Percentiles rank a stretch among this genome's conserved stretches.
phyloP scores from a whole-genome alignment of 768 basidiomycete species.

The Russula brevipes region DNA sequence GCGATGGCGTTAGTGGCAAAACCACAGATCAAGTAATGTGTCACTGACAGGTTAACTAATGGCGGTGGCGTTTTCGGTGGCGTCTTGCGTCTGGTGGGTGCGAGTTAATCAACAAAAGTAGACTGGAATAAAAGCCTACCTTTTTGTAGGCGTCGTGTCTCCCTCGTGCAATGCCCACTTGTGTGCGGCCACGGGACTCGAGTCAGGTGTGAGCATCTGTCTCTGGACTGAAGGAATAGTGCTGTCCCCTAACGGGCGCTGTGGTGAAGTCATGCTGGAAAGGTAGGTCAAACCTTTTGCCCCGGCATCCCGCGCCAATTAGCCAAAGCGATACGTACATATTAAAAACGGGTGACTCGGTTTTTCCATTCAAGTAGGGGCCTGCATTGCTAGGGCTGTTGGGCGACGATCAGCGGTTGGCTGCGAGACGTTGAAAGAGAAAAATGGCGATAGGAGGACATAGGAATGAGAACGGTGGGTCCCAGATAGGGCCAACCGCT shows the following conservation, averaged over 20 bases:
- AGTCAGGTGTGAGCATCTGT: constrained; percentile 24
- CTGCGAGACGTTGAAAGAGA: background rate
- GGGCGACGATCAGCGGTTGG: background rate
- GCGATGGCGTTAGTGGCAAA: background rate
- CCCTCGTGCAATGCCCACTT: constrained; percentile 18
- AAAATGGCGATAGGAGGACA: background rate
- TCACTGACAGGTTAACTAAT: constrained; percentile 6
- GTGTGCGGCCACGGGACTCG: constrained; percentile 19
- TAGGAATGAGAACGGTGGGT: background rate
- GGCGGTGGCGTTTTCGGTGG: constrained; percentile 10
- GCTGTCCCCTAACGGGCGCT: background rate
- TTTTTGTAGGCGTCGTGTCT: constrained; percentile 18
- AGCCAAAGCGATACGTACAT: background rate
- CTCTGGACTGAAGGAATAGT: background rate
- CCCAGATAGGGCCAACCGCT: background rate
- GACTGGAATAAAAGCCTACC: constrained; percentile 5
- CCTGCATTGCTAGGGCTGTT: constrained; percentile 15
- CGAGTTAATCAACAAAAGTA: background rate
- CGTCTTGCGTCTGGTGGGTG: constrained; percentile 14
- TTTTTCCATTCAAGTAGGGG: constrained; percentile 22
- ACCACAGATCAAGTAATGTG: background rate
- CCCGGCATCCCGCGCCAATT: background rate
- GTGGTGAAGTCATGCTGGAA: constrained; percentile 9
- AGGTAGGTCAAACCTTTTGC: background rate
- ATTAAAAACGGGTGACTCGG: constrained; percentile 13